A percentile compares a stretch with the other conserved stretches of the same genome.
These are phyloP conservation scores for Boletus coccyginus DNA, from an alignment of 768 basidiomycete species.

Conservation along the genomic window DNA sequence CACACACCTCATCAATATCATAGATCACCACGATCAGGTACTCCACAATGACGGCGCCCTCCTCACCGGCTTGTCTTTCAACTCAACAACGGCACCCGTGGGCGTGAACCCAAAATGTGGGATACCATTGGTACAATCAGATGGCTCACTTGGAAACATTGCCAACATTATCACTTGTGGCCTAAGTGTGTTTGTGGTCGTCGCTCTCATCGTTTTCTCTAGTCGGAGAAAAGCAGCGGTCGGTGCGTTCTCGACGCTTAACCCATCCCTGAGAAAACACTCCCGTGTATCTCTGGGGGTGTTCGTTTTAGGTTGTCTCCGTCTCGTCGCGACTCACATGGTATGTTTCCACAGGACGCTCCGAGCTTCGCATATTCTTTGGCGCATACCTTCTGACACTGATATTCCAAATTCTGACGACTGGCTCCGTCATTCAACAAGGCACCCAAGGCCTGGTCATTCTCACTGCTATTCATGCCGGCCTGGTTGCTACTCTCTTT, in stretches of 20 bases:
- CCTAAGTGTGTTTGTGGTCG: constrained; percentile 62
- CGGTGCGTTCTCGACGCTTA: constrained; percentile 47
- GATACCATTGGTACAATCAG: constrained; percentile 58
- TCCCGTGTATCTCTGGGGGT: neutral
- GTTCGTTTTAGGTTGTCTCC: neutral
- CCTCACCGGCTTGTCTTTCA: constrained; percentile 42
- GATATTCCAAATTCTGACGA: constrained; percentile 77
- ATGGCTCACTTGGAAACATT: constrained; percentile 72
- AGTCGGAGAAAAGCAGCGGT: constrained; percentile 83
- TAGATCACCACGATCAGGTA: constrained; percentile 38
- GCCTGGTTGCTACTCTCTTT: constrained; percentile 71
- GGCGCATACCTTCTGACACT: constrained; percentile 67
- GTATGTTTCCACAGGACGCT: constrained; percentile 44
- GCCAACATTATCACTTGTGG: constrained; percentile 84
- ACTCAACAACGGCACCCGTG: constrained; percentile 60
- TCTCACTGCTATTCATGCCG: constrained; percentile 78
- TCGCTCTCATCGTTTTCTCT: constrained; percentile 54
- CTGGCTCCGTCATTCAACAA: constrained; percentile 75
- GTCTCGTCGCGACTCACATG: neutral
- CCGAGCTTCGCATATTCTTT: constrained; percentile 70
- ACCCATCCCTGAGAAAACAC: neutral
- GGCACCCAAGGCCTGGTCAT: constrained; percentile 68
- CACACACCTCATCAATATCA: neutral
- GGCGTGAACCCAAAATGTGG: constrained; percentile 83
- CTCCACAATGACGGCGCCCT: constrained; percentile 31